Evolutionary conservation across 2,329 filamentous ascomycete species (phyloP), one percentile per base, ranked within the genome.

Genomic region (Aquanectria penicillioides): DNA sequence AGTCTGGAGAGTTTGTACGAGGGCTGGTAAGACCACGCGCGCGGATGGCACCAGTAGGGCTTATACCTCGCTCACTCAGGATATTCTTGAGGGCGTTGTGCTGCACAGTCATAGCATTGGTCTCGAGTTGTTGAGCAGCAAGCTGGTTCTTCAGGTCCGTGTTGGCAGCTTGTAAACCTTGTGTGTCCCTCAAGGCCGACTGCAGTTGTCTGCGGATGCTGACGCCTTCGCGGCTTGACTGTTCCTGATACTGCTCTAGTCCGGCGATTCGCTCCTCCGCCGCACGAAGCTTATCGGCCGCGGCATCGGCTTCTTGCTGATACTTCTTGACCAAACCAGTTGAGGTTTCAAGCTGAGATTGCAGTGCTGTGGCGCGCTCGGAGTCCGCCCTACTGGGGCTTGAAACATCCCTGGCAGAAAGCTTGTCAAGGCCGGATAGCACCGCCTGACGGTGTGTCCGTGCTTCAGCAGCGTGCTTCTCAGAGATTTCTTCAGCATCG

Each of bases 221-320:
- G 52, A 99, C 88, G 44, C 93, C 93, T 75, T 99, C 96, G 38
- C 95, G 87, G 75, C 94, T 98, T 4, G 94, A 91, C 77, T 99
- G 95, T 73, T 99, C 95, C 77, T 99, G 95, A 74, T 98, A 98
- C 23, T 93, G 92, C 75, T 99, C 95, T 4, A 99, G 84, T 6
- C 95, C 95, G 5, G 95, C 96, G 74, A 99, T 98, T 36, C 95
- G 89, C 79, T 98, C 96, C 77, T 99, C 96, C 4, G 95, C 95
- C 57, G 90, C 90, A 50, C 95, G 90, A 50, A 99, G 83, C 73
- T 94, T 96, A 71, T 97, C 93, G 0, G 93, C 90, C 3, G 94
- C 93, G 22, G 83, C 79, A 74, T 99, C 93, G 1, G 94, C 94
- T 58, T 96, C 94, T 60, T 89, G 84, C 74, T 97, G 93, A 68